These are phyloP conservation scores for Colletotrichum godetiae DNA, from an alignment of 2,329 filamentous ascomycete genomes.

Conservation along the genomic window DNA sequence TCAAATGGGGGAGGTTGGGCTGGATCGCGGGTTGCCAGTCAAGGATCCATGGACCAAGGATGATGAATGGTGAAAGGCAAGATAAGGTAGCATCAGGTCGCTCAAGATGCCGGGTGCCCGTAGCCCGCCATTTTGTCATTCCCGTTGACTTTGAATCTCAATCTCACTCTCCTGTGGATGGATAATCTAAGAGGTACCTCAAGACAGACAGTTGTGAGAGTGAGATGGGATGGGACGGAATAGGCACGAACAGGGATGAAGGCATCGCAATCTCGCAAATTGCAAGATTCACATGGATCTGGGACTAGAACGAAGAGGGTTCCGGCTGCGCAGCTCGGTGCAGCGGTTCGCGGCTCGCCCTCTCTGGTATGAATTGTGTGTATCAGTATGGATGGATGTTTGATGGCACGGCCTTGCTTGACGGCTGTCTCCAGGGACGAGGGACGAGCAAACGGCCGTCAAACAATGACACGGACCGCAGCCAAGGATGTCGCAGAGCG, in stretches of 20 bases:
- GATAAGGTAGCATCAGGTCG: constrained; percentile 16
- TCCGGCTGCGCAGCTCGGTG: constrained; percentile 2
- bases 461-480: constrained; percentile 27
- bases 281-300: not conserved
- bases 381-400: no score
- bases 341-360: constrained; percentile 1
- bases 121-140: not conserved
- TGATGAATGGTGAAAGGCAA: constrained; percentile 3
- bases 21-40: constrained; percentile 11
- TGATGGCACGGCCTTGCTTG: not conserved
- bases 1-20: constrained; percentile 28
- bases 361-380: no score
- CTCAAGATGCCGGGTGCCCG: constrained; percentile 27
- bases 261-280: not conserved
- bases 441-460: constrained; percentile 22
- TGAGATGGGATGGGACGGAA: not conserved
- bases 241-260: not conserved
- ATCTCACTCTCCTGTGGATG: not conserved
- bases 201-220: no score
- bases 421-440: constrained; percentile 9
- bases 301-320: not conserved
- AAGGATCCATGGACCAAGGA: constrained; percentile 12
- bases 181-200: no score
- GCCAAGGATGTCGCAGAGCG: constrained; percentile 22
- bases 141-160: not conserved